These are phyloP conservation scores for Backusella australiensis DNA, from an alignment of 192 early-diverging fungal species.

Conservation along the genomic window DNA sequence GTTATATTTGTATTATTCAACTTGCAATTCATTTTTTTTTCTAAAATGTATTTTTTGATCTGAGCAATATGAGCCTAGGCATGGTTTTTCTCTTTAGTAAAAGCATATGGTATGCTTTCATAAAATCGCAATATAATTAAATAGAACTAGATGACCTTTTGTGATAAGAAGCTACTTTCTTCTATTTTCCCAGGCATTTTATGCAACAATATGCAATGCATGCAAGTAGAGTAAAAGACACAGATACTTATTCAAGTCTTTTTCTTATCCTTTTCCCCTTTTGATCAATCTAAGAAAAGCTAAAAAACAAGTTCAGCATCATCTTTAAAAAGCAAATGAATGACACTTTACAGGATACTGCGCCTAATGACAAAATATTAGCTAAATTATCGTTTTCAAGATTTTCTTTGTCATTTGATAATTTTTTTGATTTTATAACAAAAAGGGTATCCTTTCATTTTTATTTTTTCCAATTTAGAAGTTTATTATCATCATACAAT, in stretches of 20 bases:
- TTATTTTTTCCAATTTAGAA: neutral
- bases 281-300: neutral
- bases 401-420: neutral
- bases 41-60: neutral
- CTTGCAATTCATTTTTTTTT: neutral
- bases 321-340: neutral
- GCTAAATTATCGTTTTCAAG: neutral
- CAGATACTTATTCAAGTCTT: slow-evolving; percentile 2
- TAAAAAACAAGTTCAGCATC: neutral
- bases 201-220: neutral
- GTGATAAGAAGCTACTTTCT: neutral
- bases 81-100: neutral
- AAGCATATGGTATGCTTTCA: neutral
- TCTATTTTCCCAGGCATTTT: slow-evolving; percentile 1
- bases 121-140: neutral
- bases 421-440: neutral
- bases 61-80: neutral
- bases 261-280: neutral
- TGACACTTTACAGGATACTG: neutral
- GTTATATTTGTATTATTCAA: neutral
- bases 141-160: neutral
- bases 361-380: neutral
- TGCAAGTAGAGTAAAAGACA: neutral
- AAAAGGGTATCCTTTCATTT: neutral
- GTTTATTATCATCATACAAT: neutral